Conservation (phyloP, 768 basidiomycete species). For the Trametes gibbosa region DNA sequence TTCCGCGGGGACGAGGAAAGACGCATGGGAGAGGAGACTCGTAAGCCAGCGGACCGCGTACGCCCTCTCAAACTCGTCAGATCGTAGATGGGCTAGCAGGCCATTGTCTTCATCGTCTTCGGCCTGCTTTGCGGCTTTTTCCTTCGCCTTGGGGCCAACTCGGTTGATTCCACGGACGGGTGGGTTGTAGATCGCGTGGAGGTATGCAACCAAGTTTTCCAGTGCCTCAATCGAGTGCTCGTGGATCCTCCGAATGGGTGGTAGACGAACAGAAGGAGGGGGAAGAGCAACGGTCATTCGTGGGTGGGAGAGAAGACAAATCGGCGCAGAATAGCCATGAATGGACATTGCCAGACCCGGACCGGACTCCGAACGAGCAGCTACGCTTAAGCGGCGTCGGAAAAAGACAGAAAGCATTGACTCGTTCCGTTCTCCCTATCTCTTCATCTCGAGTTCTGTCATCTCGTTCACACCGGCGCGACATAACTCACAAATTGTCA, state of each 20-base stretch:
- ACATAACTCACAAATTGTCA: no score
- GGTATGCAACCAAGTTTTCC: slow-evolving; percentile 44
- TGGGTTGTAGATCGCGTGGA: slow-evolving; percentile 57
- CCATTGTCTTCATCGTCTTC: not conserved
- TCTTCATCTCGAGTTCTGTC: no score
- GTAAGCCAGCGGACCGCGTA: slow-evolving; percentile 76
- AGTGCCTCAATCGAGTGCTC: slow-evolving; percentile 38
- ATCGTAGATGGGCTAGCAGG: slow-evolving; percentile 36
- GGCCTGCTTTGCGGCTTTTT: not conserved
- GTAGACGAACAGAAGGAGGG: slow-evolving; percentile 54
- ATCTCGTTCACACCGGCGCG: no score
- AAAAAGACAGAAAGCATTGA: no score
- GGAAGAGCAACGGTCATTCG: slow-evolving; percentile 1
- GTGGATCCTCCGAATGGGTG: slow-evolving; percentile 47
- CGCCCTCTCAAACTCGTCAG: slow-evolving; percentile 67
- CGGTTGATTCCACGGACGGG: slow-evolving; percentile 59
- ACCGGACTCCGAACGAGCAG: no score
- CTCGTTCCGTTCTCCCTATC: no score
- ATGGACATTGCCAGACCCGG: no score
- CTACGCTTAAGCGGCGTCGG: no score
- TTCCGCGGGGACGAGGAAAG: not conserved
- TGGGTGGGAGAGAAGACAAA: no score
- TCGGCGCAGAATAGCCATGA: no score
- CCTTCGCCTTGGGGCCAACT: slow-evolving; percentile 20
- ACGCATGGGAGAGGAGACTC: slow-evolving; percentile 43